phyloP scores from a whole-genome alignment of 2,329 filamentous ascomycete genomes.

The Ceratocystis huliohia region DNA sequence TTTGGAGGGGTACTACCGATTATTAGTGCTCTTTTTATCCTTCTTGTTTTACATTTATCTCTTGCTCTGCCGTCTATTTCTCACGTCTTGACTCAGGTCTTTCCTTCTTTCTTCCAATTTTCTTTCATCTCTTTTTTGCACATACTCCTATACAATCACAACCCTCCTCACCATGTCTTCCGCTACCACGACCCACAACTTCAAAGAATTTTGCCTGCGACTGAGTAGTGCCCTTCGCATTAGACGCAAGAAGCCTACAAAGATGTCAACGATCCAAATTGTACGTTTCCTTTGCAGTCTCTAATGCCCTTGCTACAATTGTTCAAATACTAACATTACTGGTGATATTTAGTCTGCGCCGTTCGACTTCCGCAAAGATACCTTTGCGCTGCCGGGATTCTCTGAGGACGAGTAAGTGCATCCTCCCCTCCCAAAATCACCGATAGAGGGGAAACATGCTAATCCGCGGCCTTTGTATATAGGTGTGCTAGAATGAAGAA shows the following conservation, averaged over 20 bases:
- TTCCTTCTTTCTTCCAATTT: conserved; percentile 3
- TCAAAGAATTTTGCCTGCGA: conserved; percentile 35
- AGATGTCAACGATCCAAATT: conserved; percentile 32
- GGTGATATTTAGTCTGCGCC: conserved; percentile 40
- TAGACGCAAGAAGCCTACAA: conserved; percentile 33
- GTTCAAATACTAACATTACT: neutral
- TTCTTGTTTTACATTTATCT: neutral
- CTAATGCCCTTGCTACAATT: neutral
- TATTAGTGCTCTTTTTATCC: neutral
- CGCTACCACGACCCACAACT: conserved; percentile 26
- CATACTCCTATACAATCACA: too few relatives aligned
- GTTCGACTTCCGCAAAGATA: conserved; percentile 45
- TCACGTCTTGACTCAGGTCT: neutral
- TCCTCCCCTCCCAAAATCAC: neutral
- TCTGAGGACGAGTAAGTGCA: conserved; percentile 46
- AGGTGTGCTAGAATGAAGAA: conserved; percentile 19
- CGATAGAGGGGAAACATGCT: neutral
- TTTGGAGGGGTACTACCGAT: neutral
- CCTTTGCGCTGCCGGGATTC: conserved; percentile 41
- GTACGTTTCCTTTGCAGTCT: conserved; percentile 28
- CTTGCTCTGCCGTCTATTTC: neutral
- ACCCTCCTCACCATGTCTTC: conserved; percentile 15
- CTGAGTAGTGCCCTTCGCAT: conserved; percentile 33
- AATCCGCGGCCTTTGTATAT: neutral
- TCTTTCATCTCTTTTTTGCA: neutral